Base-by-base conservation (phyloP, 352 stramenopile species). In the Salisapilia sapeloensis region DNA sequence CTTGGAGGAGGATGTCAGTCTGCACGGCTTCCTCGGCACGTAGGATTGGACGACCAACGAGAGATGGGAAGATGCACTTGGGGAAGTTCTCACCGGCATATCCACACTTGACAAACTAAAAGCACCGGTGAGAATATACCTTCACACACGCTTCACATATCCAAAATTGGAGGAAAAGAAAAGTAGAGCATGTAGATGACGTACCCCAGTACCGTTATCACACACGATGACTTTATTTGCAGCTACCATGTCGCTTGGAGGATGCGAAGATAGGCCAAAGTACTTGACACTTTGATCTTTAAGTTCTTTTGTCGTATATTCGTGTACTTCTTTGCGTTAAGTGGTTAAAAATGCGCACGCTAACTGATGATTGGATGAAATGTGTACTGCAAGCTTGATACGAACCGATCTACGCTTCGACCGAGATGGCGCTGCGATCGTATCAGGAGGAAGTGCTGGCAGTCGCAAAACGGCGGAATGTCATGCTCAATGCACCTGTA, bases 31-130 rank as follows among this genome's bases (percentile, higher is more conserved):
- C 91, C 45, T 97, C 90, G 0, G 87, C 87, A 19, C 89, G 80
- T 31, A 97, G 53, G 40, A 94, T 90, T n/a, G 91, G 91, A 8
- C 89, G 71, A 1, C 91, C 91, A 3, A 97, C 71, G 23, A 97
- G 80, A 20, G 82, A 96, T 31, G 90, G 91, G 56, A 96, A 97
- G 42, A 96, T 94, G 40, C 65, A 79, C 40, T 76, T 75, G 19
- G 91, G 91, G 41, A 97, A 96, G 51, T 97, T 97, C 46, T 96
- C 84, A 17, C 77, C 84, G 12, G 89, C 89, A 48, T 96, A 97
- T 3, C 90, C 89, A 21, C 70, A 67, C 60, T 97, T 92, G n/a
- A 92, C 72, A 48, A 85, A 87, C 69, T 86, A 42, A 24, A 25
- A 3, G 23, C 9, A 7, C n/a, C 12, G 16, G 29, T 29, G n/a